phyloP scores from a whole-genome alignment of 139 green algal genomes.

The Desmodesmus armatus region DNA sequence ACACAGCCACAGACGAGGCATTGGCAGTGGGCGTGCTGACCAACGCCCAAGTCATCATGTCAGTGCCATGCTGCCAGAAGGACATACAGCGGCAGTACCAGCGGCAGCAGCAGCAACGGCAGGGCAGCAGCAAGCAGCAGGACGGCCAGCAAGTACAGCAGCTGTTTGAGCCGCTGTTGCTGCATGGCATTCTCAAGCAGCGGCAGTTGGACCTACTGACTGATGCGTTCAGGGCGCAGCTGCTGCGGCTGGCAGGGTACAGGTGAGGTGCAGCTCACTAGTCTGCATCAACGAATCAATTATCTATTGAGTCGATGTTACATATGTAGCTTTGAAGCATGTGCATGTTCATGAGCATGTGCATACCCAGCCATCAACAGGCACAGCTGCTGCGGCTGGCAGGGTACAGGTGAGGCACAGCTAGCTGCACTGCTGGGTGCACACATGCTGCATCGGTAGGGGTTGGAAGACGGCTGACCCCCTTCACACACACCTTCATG shows the following conservation, averaged over 20 bases:
- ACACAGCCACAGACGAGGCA: constrained; percentile 77
- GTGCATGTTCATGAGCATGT: not conserved
- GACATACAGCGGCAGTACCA: constrained; percentile 59
- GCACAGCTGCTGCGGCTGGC: constrained; percentile 50
- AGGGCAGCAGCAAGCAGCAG: constrained; percentile 7
- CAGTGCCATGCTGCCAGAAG: constrained; percentile 78
- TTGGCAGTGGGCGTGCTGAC: constrained; percentile 63
- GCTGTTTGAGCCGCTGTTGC: constrained; percentile 51
- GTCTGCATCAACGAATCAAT: not conserved
- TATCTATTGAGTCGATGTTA: not conserved
- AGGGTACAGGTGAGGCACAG: constrained; percentile 55
- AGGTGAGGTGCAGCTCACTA: not conserved
- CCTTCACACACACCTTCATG: too few species aligned
- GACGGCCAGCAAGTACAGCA: not conserved
- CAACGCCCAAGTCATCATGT: constrained; percentile 58
- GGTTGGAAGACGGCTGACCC: too few species aligned
- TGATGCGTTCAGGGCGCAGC: constrained; percentile 58
- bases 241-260: constrained; percentile 59
- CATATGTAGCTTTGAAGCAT: not conserved
- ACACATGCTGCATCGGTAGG: too few species aligned
- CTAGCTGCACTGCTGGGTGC: not conserved
- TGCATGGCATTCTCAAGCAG: constrained; percentile 74
- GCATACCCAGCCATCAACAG: too few species aligned
- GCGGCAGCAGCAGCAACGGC: not conserved
- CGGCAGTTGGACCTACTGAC: constrained; percentile 70